These are phyloP conservation scores for Lentinula guzmanii DNA, from an alignment of 768 basidiomycete genomes.

Conservation along the genomic window DNA sequence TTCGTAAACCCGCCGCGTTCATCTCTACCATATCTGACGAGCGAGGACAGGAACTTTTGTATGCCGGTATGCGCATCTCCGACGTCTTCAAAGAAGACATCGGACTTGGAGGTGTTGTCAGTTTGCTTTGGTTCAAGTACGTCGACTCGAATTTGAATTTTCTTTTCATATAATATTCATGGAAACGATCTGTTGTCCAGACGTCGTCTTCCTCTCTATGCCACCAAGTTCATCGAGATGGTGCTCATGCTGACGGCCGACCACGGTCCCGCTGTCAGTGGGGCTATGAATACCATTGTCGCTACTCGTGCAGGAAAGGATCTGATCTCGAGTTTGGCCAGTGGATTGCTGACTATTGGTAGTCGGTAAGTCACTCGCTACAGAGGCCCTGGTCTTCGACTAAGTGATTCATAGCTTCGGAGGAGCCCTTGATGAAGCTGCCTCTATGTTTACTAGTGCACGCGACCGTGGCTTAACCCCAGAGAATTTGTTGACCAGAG, in stretches of 20 bases:
- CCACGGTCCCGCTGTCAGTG: slow-evolving; percentile 97
- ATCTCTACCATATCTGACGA: slow-evolving; percentile 99
- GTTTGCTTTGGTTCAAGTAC: slow-evolving; percentile 90
- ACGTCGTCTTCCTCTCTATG: slow-evolving; percentile 72
- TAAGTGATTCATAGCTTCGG: slow-evolving; percentile 50
- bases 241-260: slow-evolving; percentile 98
- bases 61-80: slow-evolving; percentile 98
- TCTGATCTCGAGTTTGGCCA: slow-evolving; percentile 91
- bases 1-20: slow-evolving; percentile 97
- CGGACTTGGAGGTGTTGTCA: slow-evolving; percentile 94
- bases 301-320: slow-evolving; percentile 99
- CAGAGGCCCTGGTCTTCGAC: not conserved
- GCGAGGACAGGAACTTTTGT: slow-evolving; percentile 96
- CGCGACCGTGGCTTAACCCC: slow-evolving; percentile 88
- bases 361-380: slow-evolving; percentile 33
- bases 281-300: slow-evolving; percentile 99
- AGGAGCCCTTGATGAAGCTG: slow-evolving; percentile 97
- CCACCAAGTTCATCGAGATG: slow-evolving; percentile 99
- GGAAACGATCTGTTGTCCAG: slow-evolving; percentile 1
- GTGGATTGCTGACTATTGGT: slow-evolving; percentile 96
- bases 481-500: slow-evolving; percentile 95
- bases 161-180: slow-evolving; percentile 9
- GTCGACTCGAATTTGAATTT: slow-evolving; percentile 9
- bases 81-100: slow-evolving; percentile 98
- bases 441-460: slow-evolving; percentile 90